Base-by-base conservation (phyloP, 2,329 filamentous ascomycete genomes). In the Septoria linicola region DNA sequence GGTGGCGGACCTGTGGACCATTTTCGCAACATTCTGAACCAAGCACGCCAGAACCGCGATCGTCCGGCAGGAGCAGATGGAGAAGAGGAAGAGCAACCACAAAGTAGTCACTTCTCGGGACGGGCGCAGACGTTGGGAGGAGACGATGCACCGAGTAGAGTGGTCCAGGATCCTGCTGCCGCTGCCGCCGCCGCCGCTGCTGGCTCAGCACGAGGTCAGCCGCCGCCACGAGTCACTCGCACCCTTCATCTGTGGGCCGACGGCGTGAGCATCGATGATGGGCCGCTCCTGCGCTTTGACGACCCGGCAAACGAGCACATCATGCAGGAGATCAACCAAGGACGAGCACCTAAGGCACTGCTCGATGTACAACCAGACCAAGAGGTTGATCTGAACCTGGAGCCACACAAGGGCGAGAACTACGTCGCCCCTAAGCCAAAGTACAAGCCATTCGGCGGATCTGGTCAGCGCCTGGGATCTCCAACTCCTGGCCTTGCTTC, bases 241-340 rank as follows among this genome's bases (percentile, higher is more conserved):
- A 80, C 82, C 8, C 76, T 95, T 46, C 88, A 92, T 64, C 78
- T 93, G 37, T 95, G 89, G 89, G 79, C 80, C 35, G 85, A 95
- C 65, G 89, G 89, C 11, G 92, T 93, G 72, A 92, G 87, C 58
- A 83, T 95, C 54, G 88, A 91, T 53, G 87, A 93, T 63, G 89
- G 89, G 21, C 80, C 84, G 40, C 80, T 93, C 31, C 84, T 81
- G 66, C 82, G 87, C 49, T 92, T 88, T 65, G 86, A 91, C 63
- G 88, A 93, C 67, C 87, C 88, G 0, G 79, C 78, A 23, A 90
- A 92, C 66, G 81, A 83, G 23, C 76, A 78, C 42, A 86, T 87
- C 46, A 75, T 93, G 37, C 76, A 82, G 51, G 85, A 90, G 77
- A 93, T 93, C 63, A 82, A 88, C 54, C 78, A 81, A 16, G 88